Conservation (phyloP, 805 yeast genomes). For the Ascoidea tarda region DNA sequence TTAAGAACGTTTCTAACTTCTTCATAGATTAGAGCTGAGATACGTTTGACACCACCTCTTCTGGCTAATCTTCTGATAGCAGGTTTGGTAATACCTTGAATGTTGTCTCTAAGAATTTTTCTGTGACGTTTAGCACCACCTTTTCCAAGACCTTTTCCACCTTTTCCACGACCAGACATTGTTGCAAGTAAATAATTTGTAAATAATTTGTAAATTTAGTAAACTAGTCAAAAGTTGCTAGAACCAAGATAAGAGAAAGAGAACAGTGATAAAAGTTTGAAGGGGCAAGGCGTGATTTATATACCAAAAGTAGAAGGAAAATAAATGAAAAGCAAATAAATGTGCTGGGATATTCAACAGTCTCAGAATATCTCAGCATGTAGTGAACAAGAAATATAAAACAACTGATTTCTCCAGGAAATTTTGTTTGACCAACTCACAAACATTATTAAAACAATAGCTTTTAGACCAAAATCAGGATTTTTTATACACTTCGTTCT, state of each 20-base stretch:
- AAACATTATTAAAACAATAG: too few relatives aligned
- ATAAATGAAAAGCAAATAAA: too few relatives aligned
- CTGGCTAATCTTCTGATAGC: conserved; percentile 99
- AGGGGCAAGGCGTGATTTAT: too few relatives aligned
- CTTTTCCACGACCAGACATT: conserved; percentile 99
- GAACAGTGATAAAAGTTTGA: background rate
- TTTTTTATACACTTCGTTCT: too few relatives aligned
- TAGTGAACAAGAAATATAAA: too few relatives aligned
- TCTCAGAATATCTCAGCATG: background rate
- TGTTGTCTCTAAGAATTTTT: conserved; percentile 98
- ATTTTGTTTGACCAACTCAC: too few relatives aligned
- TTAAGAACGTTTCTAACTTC: conserved; percentile 96
- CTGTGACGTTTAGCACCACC: conserved; percentile 99
- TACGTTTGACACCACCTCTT: conserved; percentile 99
- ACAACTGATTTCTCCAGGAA: too few relatives aligned
- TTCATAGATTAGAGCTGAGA: conserved; percentile 96
- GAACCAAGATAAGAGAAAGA: background rate
- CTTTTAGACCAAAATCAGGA: too few relatives aligned
- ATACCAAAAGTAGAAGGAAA: background rate
- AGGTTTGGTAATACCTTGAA: conserved; percentile 99
- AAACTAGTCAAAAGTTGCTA: too few relatives aligned
- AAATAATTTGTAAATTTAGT: too few relatives aligned
- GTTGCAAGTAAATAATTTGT: conserved; percentile 11
- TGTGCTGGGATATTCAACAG: background rate
- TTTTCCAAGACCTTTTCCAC: conserved; percentile 99